Percentiles rank a stretch among this genome's conserved stretches.
Evolutionary conservation across 768 basidiomycete species (phyloP).

Genomic region (Lactarius tabidus): DNA sequence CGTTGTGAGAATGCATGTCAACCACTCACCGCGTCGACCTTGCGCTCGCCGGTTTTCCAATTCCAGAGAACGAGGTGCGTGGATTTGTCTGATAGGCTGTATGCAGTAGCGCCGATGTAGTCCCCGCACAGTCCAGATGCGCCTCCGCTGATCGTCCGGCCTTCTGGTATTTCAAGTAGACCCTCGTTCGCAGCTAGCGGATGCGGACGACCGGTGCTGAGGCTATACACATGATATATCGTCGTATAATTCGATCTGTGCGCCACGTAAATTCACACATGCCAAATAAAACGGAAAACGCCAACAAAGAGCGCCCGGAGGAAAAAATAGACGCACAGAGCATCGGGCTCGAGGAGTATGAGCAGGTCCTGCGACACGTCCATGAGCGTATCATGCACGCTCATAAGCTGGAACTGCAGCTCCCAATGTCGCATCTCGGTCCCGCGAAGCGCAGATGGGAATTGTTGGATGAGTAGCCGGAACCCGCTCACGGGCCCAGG

Average conservation of each 20-base stretch:
- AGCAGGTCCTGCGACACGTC: not conserved
- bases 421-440: not conserved
- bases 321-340: not conserved
- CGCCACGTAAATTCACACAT: too few relatives aligned
- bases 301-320: too few relatives aligned
- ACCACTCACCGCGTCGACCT: conserved; percentile 4
- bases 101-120: not conserved
- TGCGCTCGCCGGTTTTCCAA: conserved; percentile 5
- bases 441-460: not conserved
- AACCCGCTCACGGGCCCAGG: conserved; percentile 4
- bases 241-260: conserved; percentile 1
- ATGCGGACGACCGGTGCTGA: conserved; percentile 2
- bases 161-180: not conserved
- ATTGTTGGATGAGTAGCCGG: conserved; percentile 2
- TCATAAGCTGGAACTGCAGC: conserved; percentile 2
- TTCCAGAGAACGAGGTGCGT: conserved; percentile 6
- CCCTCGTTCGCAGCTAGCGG: not conserved
- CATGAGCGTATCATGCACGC: not conserved
- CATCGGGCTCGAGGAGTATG: conserved; percentile 3
- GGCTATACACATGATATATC: not conserved
- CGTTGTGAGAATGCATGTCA: too few relatives aligned
- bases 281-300: too few relatives aligned
- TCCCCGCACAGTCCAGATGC: conserved; percentile 6
- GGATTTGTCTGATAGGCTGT: not conserved
- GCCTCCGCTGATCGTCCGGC: not conserved